These are phyloP conservation scores for Trifolium dubium DNA, from an alignment of 306 rosid genomes.

Conservation along the genomic window DNA sequence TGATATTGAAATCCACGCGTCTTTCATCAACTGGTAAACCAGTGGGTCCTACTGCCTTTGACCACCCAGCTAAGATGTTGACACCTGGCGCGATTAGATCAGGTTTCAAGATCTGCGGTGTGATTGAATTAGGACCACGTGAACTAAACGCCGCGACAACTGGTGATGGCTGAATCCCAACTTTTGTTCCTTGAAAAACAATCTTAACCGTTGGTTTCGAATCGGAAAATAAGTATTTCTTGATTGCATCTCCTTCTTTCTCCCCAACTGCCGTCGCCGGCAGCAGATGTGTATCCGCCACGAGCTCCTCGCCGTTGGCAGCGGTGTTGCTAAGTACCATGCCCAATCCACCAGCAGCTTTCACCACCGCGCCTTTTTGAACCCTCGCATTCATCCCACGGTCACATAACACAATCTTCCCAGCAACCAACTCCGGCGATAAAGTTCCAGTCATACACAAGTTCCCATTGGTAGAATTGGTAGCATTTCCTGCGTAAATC, in stretches of 20 bases:
- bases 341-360: constrained; percentile 76
- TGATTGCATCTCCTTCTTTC: constrained; percentile 56
- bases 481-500: constrained; percentile 73
- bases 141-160: constrained; percentile 95
- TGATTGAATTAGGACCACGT: constrained; percentile 75
- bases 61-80: constrained; percentile 92
- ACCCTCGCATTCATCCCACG: constrained; percentile 83
- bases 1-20: constrained; percentile 88
- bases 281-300: constrained; percentile 84
- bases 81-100: constrained; percentile 96
- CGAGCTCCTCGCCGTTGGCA: constrained; percentile 84
- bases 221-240: constrained; percentile 57
- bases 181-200: constrained; percentile 73
- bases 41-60: constrained; percentile 68
- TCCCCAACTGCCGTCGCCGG: constrained; percentile 81
- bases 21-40: constrained; percentile 61
- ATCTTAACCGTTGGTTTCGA: constrained; percentile 65
- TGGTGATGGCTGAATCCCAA: constrained; percentile 86
- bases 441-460: constrained; percentile 77
- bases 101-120: constrained; percentile 73
- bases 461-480: constrained; percentile 61
- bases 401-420: constrained; percentile 82
- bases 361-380: constrained; percentile 86
- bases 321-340: constrained; percentile 82
- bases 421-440: constrained; percentile 70